A percentile compares a stretch with the other conserved stretches of the same genome.
These are phyloP conservation scores for Naganishia vaughanmartiniae DNA, from an alignment of 768 basidiomycete genomes.

Conservation along the genomic window DNA sequence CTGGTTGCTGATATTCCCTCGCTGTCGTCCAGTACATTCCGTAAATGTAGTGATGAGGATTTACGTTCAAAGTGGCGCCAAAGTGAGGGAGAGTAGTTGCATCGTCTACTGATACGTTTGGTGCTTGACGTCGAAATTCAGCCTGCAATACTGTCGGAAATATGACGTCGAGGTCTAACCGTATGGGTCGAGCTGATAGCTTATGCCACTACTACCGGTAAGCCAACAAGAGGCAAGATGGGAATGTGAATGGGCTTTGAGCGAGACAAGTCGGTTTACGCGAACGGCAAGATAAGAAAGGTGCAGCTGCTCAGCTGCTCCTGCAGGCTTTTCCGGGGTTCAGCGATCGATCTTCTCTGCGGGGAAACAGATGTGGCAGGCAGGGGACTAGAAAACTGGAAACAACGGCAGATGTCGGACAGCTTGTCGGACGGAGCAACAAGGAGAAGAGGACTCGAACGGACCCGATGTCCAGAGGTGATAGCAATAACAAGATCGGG, in stretches of 20 bases:
- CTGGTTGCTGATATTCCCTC: neutral
- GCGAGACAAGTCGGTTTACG: slow-evolving; percentile 2
- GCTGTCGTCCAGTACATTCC: neutral
- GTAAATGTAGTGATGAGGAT: neutral
- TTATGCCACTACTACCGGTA: no score
- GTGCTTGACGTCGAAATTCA: neutral
- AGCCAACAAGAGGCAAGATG: neutral
- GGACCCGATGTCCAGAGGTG: no score
- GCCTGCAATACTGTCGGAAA: neutral
- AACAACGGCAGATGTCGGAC: no score
- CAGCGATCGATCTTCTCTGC: neutral
- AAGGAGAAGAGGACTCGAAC: no score
- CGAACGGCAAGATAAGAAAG: slow-evolving; percentile 7
- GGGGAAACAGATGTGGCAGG: neutral
- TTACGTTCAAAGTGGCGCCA: neutral
- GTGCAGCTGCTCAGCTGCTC: no score
- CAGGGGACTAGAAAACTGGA: no score
- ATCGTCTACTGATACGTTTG: neutral
- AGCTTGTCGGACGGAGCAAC: no score
- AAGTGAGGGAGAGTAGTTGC: neutral
- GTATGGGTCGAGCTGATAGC: neutral
- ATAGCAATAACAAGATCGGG: neutral
- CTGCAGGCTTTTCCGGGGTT: no score
- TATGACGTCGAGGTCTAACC: neutral
- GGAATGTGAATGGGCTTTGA: neutral